Conservation (phyloP, 257 asterid species). For the Orobanche coerulescens region DNA sequence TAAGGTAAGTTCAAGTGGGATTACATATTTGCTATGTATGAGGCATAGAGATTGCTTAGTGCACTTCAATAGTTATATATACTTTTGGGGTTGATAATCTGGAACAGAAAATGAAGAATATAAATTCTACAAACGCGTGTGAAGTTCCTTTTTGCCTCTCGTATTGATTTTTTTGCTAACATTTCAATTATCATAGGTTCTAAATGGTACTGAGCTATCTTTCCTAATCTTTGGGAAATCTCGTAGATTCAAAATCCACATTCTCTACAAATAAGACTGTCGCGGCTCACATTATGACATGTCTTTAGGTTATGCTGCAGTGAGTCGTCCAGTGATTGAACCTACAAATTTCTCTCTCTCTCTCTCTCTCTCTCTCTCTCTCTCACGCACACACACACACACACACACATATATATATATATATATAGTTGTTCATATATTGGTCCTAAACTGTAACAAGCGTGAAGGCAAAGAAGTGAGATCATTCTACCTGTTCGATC, state of each 20-base stretch:
- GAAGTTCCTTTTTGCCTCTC: no score
- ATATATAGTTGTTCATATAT: no score
- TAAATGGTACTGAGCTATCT: neutral
- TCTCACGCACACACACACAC: no score
- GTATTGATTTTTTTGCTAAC: neutral
- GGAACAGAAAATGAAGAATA: neutral
- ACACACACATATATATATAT: no score
- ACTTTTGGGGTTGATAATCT: neutral
- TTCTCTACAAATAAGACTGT: neutral
- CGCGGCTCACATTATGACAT: neutral
- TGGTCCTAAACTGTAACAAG: neutral
- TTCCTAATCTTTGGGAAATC: neutral
- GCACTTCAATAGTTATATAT: neutral
- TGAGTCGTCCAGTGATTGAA: neutral
- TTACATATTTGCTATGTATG: neutral
- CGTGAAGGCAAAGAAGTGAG: neutral
- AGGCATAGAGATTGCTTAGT: slow-evolving; percentile 4
- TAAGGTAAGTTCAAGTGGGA: neutral
- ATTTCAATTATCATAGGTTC: neutral
- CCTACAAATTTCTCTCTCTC: no score
- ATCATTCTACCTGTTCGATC: slow-evolving; percentile 10
- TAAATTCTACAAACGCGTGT: no score
- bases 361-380: no score
- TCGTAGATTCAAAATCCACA: neutral
- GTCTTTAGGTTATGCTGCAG: neutral